Percentiles rank a stretch among this genome's conserved stretches.
These are phyloP conservation scores for Cerrena zonata DNA, from an alignment of 1,284 basidiomycete species.

Conservation along the genomic window DNA sequence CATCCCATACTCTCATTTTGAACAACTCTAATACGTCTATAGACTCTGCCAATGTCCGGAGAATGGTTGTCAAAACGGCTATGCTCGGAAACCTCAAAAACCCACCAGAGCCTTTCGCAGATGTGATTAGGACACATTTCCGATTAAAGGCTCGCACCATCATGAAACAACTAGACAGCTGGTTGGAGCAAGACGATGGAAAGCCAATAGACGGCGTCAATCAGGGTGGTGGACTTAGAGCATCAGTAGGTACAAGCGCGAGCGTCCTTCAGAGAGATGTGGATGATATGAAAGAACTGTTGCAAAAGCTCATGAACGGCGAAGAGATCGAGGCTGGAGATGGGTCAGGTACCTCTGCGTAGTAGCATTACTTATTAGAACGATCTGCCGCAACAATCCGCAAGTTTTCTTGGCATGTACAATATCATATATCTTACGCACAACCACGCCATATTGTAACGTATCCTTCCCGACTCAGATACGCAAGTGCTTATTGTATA, in stretches of 20 bases:
- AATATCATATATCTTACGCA: too few relatives aligned
- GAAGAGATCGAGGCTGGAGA: conserved; percentile 8
- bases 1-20: conserved; percentile 10
- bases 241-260: conserved; percentile 37
- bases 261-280: conserved; percentile 63
- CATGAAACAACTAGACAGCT: conserved; percentile 69
- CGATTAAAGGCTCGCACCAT: conserved; percentile 75
- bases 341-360: not conserved
- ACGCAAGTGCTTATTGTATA: too few relatives aligned
- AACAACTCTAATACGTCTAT: not conserved
- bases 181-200: conserved; percentile 71
- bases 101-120: conserved; percentile 76
- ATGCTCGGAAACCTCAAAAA: conserved; percentile 81
- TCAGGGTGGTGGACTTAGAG: conserved; percentile 23
- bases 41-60: conserved; percentile 82
- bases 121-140: conserved; percentile 85
- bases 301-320: conserved; percentile 41
- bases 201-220: conserved; percentile 52
- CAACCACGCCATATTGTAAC: too few relatives aligned
- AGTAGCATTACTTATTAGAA: not conserved
- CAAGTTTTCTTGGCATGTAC: not conserved
- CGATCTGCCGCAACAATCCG: too few relatives aligned
- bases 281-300: conserved; percentile 56
- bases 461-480: too few relatives aligned
- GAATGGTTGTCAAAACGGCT: conserved; percentile 86